Base-by-base conservation (phyloP, 2,329 filamentous ascomycete species). In the Fusarium subglutinans region DNA sequence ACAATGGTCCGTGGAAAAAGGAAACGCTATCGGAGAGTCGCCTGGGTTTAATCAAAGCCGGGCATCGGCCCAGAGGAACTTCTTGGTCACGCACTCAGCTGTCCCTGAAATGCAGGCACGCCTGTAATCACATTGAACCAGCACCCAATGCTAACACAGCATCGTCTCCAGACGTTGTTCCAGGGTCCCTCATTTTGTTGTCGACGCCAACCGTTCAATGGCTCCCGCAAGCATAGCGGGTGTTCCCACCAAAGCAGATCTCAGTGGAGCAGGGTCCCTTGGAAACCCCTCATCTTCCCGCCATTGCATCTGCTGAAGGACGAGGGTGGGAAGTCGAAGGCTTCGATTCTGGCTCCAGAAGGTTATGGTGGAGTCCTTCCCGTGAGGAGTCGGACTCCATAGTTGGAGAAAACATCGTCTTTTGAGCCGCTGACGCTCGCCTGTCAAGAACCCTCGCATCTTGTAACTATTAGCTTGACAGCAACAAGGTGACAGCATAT, bases 281-380 rank as follows among this genome's bases (percentile, higher is more conserved):
- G 70, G 59, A 68, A 75, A 76, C 76, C 76, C 76, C 76, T 78
- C 76, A 76, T 62, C 75, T 70, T 78, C 76, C 77, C 77, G 75
- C 72, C 70, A 74, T 77, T 76, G 77, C 72, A 78, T 77, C 66
- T 77, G 68, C 61, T 76, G 66, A 63, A 69, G 64, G 72, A 73
- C 60, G 73, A 77, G 63, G 66, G 74, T 72, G 75, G 72, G 72
- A 72, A 67, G 64, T 70, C 63, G 53, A 78, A 78, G 63, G 75
- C 77, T 78, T 78, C 77, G 76, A 78, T 78, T 74, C 63, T 73
- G 64, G 74, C 77, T 78, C 77, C 77, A 78, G 77, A 78, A 78
- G 77, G 58, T 74, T 76, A 54, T 65, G 66, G 77, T 78, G 77
- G 77, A 78, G 77, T 78, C 74, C 57, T 71, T 76, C 72, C 76